These are phyloP conservation scores for Trichoderma parareesei DNA, from an alignment of 495 filamentous ascomycete species.

Conservation along the genomic window DNA sequence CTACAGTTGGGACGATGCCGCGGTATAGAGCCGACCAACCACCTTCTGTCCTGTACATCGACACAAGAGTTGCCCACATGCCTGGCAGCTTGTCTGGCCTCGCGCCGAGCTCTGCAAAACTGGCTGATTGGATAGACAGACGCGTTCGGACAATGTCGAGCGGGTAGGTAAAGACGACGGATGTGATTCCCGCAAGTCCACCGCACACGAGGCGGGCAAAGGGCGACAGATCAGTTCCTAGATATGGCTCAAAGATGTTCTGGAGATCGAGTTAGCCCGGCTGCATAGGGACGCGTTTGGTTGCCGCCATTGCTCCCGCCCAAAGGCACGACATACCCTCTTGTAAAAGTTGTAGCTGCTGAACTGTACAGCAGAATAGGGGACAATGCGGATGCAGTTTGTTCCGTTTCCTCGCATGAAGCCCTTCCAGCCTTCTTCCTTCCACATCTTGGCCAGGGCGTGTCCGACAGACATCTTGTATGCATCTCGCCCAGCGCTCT, in stretches of 20 bases:
- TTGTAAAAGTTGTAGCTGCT: slow-evolving; percentile 97
- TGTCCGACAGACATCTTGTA: slow-evolving; percentile 87
- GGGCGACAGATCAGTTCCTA: slow-evolving; percentile 59
- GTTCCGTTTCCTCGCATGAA: slow-evolving; percentile 97
- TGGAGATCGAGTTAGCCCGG: slow-evolving; percentile 18
- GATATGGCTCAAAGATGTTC: slow-evolving; percentile 67
- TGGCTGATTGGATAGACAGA: slow-evolving; percentile 91
- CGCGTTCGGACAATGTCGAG: slow-evolving; percentile 95
- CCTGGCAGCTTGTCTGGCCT: slow-evolving; percentile 65
- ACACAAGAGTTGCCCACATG: slow-evolving; percentile 77
- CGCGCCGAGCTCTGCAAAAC: slow-evolving; percentile 66
- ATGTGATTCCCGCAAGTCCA: slow-evolving; percentile 87
- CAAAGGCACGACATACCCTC: slow-evolving; percentile 51
- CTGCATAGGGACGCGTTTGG: neutral
- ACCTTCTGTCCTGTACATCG: slow-evolving; percentile 88
- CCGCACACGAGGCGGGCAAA: slow-evolving; percentile 71
- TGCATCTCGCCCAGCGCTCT: slow-evolving; percentile 81
- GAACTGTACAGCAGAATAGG: slow-evolving; percentile 97
- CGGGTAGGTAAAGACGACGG: slow-evolving; percentile 69
- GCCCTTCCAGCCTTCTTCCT: slow-evolving; percentile 89
- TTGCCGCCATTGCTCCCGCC: neutral
- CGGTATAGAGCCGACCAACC: slow-evolving; percentile 78
- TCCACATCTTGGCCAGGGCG: slow-evolving; percentile 88
- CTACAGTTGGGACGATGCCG: slow-evolving; percentile 87
- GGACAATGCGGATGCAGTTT: slow-evolving; percentile 96